Percentiles rank a stretch among this genome's conserved stretches.
Evolutionary conservation across 176 grass and related monocot species (phyloP).

Genomic region (Aegilops longissima): DNA sequence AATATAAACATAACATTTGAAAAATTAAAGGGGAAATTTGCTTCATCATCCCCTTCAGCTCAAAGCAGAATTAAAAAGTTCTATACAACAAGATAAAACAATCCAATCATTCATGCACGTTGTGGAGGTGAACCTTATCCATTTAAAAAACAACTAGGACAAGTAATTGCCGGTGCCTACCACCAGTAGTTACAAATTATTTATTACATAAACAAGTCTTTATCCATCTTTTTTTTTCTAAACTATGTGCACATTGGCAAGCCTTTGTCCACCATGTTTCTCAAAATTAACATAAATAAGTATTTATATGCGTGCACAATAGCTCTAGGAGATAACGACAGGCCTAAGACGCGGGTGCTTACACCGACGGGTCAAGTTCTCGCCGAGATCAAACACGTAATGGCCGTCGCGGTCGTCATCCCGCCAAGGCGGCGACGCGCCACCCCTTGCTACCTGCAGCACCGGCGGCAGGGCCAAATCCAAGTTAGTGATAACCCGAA

Average conservation of each 20-base stretch:
- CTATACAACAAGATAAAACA: not conserved
- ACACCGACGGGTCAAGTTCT: constrained; percentile 95
- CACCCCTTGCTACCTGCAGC: constrained; percentile 59
- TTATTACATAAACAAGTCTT: not conserved
- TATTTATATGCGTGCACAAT: not conserved
- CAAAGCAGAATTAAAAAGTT: not conserved
- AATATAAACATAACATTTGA: not conserved
- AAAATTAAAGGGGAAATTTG: not conserved
- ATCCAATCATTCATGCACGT: not conserved
- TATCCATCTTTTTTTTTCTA: not conserved
- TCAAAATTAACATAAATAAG: not conserved
- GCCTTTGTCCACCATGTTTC: not conserved
- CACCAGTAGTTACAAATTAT: not conserved
- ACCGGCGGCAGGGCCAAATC: constrained; percentile 12
- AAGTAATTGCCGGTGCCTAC: not conserved
- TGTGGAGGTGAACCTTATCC: not conserved
- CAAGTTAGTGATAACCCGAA: constrained; percentile 17
- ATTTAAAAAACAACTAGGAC: not conserved
- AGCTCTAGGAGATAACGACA: constrained; percentile 20
- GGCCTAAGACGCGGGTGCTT: constrained; percentile 17
- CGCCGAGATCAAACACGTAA: constrained; percentile 90
- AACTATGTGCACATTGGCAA: not conserved
- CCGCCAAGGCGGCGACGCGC: constrained; percentile 69
- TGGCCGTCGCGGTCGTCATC: constrained; percentile 87
- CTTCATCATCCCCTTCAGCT: constrained; percentile 10